Evolutionary conservation across 352 stramenopile species (phyloP).

Genomic region (Phytophthora pluvialis): DNA sequence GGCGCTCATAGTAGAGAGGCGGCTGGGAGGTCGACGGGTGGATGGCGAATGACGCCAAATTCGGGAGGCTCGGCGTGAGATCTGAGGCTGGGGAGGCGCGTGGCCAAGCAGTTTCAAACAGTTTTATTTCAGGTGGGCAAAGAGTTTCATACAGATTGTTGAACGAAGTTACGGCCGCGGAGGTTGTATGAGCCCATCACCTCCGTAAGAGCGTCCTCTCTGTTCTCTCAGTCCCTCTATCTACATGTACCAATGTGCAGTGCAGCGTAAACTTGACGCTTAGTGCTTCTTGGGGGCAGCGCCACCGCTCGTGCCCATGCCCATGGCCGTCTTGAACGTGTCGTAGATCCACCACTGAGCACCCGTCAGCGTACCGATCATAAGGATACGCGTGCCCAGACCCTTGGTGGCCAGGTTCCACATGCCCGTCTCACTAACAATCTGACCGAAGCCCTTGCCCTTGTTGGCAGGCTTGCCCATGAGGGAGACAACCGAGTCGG

Average conservation of each 20-base stretch:
- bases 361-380: slow-evolving; percentile 96
- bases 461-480: slow-evolving; percentile 93
- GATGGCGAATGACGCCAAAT: slow-evolving; percentile 68
- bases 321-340: slow-evolving; percentile 93
- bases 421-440: slow-evolving; percentile 81
- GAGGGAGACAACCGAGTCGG: slow-evolving; percentile 99
- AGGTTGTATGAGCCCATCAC: no score
- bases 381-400: slow-evolving; percentile 94
- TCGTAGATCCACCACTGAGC: slow-evolving; percentile 98
- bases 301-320: slow-evolving; percentile 92
- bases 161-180: no score
- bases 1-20: slow-evolving; percentile 55
- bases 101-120: slow-evolving; percentile 42
- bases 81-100: slow-evolving; percentile 25
- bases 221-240: no score
- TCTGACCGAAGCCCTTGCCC: slow-evolving; percentile 90
- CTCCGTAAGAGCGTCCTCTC: no score
- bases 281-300: slow-evolving; percentile 78
- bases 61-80: slow-evolving; percentile 10
- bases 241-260: no score
- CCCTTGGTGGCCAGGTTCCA: slow-evolving; percentile 88
- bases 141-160: no score
- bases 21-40: slow-evolving; percentile 50
- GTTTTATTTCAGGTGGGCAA: slow-evolving; percentile 7
- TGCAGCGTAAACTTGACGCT: neutral